Evolutionary conservation across 2,329 filamentous ascomycete genomes (phyloP).

Genomic region (Pseudocercospora vitis): DNA sequence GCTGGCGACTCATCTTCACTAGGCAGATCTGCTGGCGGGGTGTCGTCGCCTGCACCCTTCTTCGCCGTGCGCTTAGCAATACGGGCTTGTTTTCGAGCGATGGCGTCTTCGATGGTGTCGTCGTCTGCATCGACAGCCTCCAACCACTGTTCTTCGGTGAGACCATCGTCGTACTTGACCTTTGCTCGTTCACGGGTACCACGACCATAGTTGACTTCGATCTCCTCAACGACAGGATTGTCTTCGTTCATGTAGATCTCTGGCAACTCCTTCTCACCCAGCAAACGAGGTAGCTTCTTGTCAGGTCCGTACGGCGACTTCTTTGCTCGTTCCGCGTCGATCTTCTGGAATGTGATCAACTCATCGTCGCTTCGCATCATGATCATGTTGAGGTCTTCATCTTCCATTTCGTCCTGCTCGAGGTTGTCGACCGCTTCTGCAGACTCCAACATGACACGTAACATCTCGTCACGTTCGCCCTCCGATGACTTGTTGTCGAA

Average conservation of each 20-base stretch:
- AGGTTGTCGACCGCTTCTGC: constrained; percentile 67
- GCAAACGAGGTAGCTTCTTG: constrained; percentile 72
- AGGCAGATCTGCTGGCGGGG: constrained; percentile 74
- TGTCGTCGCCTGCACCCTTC: constrained; percentile 67
- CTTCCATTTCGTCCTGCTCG: constrained; percentile 96
- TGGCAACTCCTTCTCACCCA: constrained; percentile 83
- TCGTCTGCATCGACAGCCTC: constrained; percentile 97
- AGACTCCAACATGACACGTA: constrained; percentile 87
- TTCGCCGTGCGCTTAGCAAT: constrained; percentile 79
- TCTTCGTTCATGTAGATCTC: constrained; percentile 92
- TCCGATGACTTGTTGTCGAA: constrained; percentile 99
- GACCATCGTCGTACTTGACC: constrained; percentile 92
- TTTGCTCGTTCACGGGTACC: constrained; percentile 92
- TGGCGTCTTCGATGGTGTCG: constrained; percentile 88
- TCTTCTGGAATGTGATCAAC: constrained; percentile 71
- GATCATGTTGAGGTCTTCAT: constrained; percentile 93
- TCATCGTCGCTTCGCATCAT: constrained; percentile 87
- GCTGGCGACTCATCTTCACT: constrained; percentile 70
- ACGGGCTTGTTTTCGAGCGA: constrained; percentile 81
- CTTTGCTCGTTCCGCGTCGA: constrained; percentile 72
- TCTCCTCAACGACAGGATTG: constrained; percentile 75
- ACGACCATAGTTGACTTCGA: constrained; percentile 76
- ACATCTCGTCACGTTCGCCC: constrained; percentile 94
- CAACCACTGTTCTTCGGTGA: constrained; percentile 98
- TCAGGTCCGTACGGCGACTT: constrained; percentile 71